phyloP scores from a whole-genome alignment of 768 basidiomycete genomes.

The Serpula lacrymans region DNA sequence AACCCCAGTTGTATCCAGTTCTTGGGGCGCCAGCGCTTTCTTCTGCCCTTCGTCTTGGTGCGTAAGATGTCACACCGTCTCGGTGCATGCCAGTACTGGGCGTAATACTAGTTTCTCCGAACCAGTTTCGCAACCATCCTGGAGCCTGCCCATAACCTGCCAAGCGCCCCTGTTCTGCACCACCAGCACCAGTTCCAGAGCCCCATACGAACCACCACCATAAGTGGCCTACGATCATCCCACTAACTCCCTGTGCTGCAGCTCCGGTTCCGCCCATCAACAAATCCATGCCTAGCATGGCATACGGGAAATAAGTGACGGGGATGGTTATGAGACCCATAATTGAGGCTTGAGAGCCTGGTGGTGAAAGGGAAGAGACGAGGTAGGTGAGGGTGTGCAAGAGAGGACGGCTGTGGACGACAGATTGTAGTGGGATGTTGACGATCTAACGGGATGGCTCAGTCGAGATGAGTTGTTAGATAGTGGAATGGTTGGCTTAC shows the following conservation, averaged over 20 bases:
- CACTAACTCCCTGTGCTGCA: conserved; percentile 58
- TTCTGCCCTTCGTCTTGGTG: conserved; percentile 41
- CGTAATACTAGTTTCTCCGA: no score
- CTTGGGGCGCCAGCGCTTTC: conserved; percentile 14
- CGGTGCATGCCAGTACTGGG: conserved; percentile 35
- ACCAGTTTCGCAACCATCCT: conserved; percentile 48
- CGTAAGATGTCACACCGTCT: conserved; percentile 54
- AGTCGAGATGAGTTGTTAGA: conserved; percentile 1
- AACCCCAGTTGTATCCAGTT: conserved; percentile 49
- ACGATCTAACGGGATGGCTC: conserved; percentile 33
- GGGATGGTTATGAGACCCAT: conserved; percentile 80
- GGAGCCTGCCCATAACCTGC: conserved; percentile 49
- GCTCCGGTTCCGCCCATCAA: conserved; percentile 56
- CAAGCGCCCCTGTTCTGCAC: conserved; percentile 32
- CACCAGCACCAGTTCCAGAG: conserved; percentile 34
- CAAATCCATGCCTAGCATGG: conserved; percentile 70
- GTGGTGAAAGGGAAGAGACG: conserved; percentile 60
- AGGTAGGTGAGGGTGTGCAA: conserved; percentile 69
- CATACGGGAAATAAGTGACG: conserved; percentile 68
- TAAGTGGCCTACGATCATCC: conserved; percentile 71
- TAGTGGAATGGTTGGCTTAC: conserved; percentile 37
- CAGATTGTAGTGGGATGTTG: conserved; percentile 58
- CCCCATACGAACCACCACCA: conserved; percentile 80
- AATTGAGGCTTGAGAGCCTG: conserved; percentile 65
- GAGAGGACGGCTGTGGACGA: conserved; percentile 61